Percentiles rank a stretch among this genome's conserved stretches.
Conservation (phyloP, 768 basidiomycete genomes). For the Dentipellis sp. region DNA sequence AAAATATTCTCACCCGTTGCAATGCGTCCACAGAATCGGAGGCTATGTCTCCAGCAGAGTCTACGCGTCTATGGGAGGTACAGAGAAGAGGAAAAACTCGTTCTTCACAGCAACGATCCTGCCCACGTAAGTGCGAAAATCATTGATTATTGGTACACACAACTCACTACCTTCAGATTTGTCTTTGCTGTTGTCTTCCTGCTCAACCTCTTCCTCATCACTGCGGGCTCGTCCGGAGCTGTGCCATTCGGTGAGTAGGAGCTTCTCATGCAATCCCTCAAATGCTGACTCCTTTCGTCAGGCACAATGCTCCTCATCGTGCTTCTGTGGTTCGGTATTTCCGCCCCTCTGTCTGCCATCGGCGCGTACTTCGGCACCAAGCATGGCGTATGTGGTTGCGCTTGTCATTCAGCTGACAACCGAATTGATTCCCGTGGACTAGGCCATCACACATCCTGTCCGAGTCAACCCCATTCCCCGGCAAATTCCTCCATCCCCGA, state of each 20-base stretch:
- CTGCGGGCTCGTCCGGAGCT: conserved; percentile 84
- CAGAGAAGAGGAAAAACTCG: conserved; percentile 68
- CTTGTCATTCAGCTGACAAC: conserved; percentile 4
- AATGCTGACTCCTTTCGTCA: conserved; percentile 17
- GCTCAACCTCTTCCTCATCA: conserved; percentile 84
- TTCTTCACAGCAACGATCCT: conserved; percentile 84
- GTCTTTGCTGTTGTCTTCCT: conserved; percentile 83
- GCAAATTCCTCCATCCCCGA: conserved; percentile 87
- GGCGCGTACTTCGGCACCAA: conserved; percentile 83
- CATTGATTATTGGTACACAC: not conserved
- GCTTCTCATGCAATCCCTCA: not conserved
- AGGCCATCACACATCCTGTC: conserved; percentile 76
- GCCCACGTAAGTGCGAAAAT: conserved; percentile 54
- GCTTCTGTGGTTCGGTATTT: conserved; percentile 88
- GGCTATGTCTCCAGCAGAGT: conserved; percentile 84
- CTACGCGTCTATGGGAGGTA: conserved; percentile 74
- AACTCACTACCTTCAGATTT: conserved; percentile 32
- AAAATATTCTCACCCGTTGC: conserved; percentile 1
- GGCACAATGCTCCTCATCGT: conserved; percentile 82
- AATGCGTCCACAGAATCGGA: conserved; percentile 49
- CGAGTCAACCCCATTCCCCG: conserved; percentile 89
- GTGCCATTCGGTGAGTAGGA: conserved; percentile 75
- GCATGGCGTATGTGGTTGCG: conserved; percentile 57
- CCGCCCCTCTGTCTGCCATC: conserved; percentile 77
- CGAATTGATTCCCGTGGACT: not conserved